A percentile compares a stretch with the other conserved stretches of the same genome.
Evolutionary conservation across 108 stramenopile species (phyloP).

Genomic region (Cylindrotheca closterium): DNA sequence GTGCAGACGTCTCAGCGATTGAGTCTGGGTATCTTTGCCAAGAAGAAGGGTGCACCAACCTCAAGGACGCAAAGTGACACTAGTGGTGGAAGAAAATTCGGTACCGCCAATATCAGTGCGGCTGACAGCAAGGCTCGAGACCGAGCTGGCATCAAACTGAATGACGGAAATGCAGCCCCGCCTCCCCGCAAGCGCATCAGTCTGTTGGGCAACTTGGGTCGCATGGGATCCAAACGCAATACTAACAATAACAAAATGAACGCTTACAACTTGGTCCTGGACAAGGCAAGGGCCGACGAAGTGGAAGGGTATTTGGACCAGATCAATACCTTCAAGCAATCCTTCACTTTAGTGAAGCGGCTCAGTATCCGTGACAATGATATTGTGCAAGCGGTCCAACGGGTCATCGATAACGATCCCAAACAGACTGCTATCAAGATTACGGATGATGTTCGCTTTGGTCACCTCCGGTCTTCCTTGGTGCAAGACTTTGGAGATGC

Average conservation of each 20-base stretch:
- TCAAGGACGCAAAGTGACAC: too few species aligned
- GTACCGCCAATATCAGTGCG: not conserved
- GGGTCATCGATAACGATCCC: slow-evolving; percentile 10
- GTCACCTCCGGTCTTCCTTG: slow-evolving; percentile 2
- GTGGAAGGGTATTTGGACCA: not conserved
- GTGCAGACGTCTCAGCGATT: too few species aligned
- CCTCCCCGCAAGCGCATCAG: not conserved
- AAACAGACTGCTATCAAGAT: not conserved
- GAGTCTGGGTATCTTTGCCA: too few species aligned
- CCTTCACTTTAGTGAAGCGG: not conserved
- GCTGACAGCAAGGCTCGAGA: not conserved
- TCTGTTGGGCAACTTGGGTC: not conserved
- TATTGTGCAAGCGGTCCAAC: slow-evolving; percentile 2
- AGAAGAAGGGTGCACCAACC: too few species aligned
- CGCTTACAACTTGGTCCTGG: not conserved
- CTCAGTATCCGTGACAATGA: slow-evolving; percentile 17
- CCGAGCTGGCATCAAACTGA: not conserved
- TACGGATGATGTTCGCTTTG: slow-evolving; percentile 11
- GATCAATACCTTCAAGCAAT: not conserved
- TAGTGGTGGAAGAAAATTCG: not conserved
- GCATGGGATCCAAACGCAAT: not conserved
- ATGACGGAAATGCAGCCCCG: not conserved
- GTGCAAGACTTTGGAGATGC: slow-evolving; percentile 9
- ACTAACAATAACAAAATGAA: not conserved
- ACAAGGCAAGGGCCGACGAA: not conserved